phyloP scores from a whole-genome alignment of 2,329 filamentous ascomycete genomes.

The Microsporum audouinii region DNA sequence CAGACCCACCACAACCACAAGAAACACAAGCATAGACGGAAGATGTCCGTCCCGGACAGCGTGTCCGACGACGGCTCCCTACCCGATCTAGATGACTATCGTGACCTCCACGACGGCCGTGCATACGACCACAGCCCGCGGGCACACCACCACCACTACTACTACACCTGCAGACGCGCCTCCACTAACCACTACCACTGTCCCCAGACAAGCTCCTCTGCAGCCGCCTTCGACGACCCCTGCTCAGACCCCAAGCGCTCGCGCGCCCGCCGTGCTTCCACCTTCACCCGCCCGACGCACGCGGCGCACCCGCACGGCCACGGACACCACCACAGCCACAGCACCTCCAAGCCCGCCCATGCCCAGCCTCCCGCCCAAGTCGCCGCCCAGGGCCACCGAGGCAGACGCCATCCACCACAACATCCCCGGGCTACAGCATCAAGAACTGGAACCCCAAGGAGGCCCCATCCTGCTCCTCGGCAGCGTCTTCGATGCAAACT shows the following conservation, averaged over 20 bases:
- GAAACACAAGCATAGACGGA: slow-evolving; percentile 23
- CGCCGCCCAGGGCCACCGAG: slow-evolving; percentile 46
- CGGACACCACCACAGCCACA: slow-evolving; percentile 14
- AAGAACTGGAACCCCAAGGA: slow-evolving; percentile 98
- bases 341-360: slow-evolving; percentile 29
- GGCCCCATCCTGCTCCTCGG: slow-evolving; percentile 84
- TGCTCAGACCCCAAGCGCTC: slow-evolving; percentile 34
- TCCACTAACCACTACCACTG: slow-evolving; percentile 15
- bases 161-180: slow-evolving; percentile 15
- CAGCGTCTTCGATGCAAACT: slow-evolving; percentile 95
- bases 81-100: slow-evolving; percentile 18
- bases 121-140: slow-evolving; percentile 14
- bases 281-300: slow-evolving; percentile 36
- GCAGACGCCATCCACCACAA: slow-evolving; percentile 53
- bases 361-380: slow-evolving; percentile 24
- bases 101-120: slow-evolving; percentile 22
- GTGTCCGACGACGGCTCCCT: neutral
- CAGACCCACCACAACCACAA: slow-evolving; percentile 20
- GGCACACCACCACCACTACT: slow-evolving; percentile 9
- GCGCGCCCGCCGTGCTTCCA: slow-evolving; percentile 45
- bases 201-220: neutral
- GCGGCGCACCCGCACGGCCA: slow-evolving; percentile 17
- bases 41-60: neutral
- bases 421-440: slow-evolving; percentile 81
- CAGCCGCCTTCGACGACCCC: slow-evolving; percentile 41